These are phyloP conservation scores for Mycena vulgaris DNA, from an alignment of 768 basidiomycete genomes.

Conservation along the genomic window DNA sequence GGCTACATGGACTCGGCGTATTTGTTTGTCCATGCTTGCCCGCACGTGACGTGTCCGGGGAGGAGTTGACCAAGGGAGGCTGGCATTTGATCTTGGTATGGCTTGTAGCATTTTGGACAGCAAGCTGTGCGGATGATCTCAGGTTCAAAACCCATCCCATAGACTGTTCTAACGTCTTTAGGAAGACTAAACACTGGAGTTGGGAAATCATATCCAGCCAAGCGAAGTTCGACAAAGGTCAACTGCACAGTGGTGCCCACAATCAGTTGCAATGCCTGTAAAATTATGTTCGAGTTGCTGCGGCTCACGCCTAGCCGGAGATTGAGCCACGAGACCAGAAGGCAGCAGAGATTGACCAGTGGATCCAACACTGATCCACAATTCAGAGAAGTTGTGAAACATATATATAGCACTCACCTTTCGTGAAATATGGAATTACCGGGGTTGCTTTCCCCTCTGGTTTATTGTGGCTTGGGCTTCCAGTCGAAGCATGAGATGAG, in stretches of 20 bases:
- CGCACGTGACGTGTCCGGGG: too few species aligned
- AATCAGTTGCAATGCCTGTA: neutral
- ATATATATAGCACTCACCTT: too few species aligned
- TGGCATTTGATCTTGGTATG: neutral
- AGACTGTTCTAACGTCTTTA: conserved; percentile 1
- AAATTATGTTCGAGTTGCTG: neutral
- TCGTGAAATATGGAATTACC: too few species aligned
- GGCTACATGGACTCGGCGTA: too few species aligned
- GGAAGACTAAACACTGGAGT: neutral
- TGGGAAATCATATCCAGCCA: neutral
- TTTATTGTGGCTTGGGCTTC: too few species aligned
- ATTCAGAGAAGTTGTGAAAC: too few species aligned
- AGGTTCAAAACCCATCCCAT: neutral
- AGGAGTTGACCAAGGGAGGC: too few species aligned
- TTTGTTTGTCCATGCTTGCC: too few species aligned
- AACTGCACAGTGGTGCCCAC: neutral
- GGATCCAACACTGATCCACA: too few species aligned
- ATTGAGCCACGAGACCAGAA: neutral
- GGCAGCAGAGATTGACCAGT: neutral
- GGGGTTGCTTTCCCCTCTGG: too few species aligned
- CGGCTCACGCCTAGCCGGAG: neutral
- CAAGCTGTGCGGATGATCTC: conserved; percentile 1
- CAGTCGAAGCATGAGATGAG: too few species aligned
- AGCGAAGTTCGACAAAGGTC: neutral
- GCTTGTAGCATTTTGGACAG: conserved; percentile 14